Percentiles rank a stretch among this genome's conserved stretches.
phyloP scores from a whole-genome alignment of 352 stramenopile genomes.

The Phytophthora fragariae region DNA sequence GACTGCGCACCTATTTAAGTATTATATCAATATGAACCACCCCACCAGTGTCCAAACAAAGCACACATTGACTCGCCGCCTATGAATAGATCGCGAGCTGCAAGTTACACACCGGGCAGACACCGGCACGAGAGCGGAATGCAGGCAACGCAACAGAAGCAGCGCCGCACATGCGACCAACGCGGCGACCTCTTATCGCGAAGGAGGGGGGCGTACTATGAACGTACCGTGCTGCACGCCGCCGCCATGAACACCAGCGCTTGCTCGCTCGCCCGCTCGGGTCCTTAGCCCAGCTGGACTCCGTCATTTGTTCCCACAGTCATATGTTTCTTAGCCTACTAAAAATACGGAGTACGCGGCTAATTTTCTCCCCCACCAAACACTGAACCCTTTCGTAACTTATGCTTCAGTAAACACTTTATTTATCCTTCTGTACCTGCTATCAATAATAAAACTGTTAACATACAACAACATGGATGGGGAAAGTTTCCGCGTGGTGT shows the following conservation, averaged over 20 bases:
- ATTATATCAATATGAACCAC: slow-evolving; percentile 29
- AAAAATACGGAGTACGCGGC: background rate
- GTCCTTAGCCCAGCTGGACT: background rate
- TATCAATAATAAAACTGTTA: background rate
- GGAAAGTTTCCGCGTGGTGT: background rate
- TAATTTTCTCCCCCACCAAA: background rate
- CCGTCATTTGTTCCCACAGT: background rate
- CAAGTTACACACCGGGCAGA: slow-evolving; percentile 2
- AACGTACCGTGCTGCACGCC: background rate
- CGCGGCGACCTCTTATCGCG: background rate
- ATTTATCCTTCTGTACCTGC: too few species aligned
- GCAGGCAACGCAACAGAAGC: background rate
- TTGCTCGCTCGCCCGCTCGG: background rate
- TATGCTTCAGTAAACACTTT: background rate
- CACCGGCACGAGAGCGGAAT: background rate
- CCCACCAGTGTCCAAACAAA: slow-evolving; percentile 14
- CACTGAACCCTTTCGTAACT: background rate
- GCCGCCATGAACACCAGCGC: background rate
- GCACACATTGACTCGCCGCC: background rate
- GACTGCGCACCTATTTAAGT: slow-evolving; percentile 37
- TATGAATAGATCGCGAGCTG: slow-evolving; percentile 10
- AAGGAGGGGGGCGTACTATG: background rate
- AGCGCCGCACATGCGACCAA: background rate
- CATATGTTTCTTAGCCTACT: background rate
- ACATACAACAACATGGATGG: background rate